Base-by-base conservation (phyloP, 73 alveolate species). In the Paraurostyla sp. region DNA sequence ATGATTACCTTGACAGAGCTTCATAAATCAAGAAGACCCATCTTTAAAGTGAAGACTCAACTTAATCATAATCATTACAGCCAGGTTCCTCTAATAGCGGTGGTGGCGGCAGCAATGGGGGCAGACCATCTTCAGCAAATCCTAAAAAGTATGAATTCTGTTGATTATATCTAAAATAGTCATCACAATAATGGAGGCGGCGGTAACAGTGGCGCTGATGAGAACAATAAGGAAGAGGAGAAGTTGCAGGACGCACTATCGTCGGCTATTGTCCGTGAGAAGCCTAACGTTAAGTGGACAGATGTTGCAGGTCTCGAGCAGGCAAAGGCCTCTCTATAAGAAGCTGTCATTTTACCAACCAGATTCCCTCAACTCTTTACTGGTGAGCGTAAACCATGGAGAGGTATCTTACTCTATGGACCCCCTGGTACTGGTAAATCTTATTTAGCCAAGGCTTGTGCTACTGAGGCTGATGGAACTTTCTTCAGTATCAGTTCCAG, bases 391-490 rank as follows among this genome's bases (percentile, higher is more conserved):
- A 93, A 89, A 38, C 99, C 99, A 29, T 97, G 99, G 99, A 92
- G 94, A 73, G 99, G 99, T 23, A 98, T 98, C 42, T 92, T 98
- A 49, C 96, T 98, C 40, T 98, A 98, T 85, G 99, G 99, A 85
- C 99, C 99, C 18, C 99, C 99, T 9, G 99, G 99, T 59, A 98
- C 99, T 33, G 99, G 99, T 13, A 98, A 98, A 88, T 92, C 99
- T 43, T 97, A 84, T 93, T 82, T 98, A 78, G 99, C 99, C 13
- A 98, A 98, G 80, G 99, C 99, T 41, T 96, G 99, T 69, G 99
- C 99, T 25, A 98, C 99, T 6, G 99, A 98, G 93, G 96, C 99
- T 11, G 99, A 95, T 40, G 99, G 99, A 46, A 97, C 98, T 29
- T 98, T 97, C 94, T 98, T 97, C 89, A 93, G 99, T 32, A 80